These are phyloP conservation scores for Nepenthes gracilis DNA, from an alignment of 148 eudicot genomes.

Conservation along the genomic window DNA sequence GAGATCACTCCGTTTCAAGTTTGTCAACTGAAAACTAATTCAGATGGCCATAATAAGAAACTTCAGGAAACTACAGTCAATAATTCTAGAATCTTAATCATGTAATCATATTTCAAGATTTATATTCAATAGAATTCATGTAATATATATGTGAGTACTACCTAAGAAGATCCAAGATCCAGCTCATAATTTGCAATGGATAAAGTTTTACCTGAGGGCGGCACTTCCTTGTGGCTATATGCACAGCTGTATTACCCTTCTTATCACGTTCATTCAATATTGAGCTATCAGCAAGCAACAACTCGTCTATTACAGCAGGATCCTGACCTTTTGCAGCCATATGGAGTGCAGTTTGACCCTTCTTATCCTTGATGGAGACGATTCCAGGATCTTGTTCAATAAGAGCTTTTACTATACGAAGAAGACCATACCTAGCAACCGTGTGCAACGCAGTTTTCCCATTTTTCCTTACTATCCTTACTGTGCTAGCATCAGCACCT, in stretches of 20 bases:
- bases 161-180: neutral
- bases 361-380: constrained; percentile 69
- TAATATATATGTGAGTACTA: too few species aligned
- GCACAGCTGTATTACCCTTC: constrained; percentile 84
- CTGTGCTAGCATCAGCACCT: constrained; percentile 39
- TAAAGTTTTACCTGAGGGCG: constrained; percentile 55
- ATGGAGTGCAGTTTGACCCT: constrained; percentile 91
- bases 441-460: constrained; percentile 91
- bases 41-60: neutral
- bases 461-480: constrained; percentile 63
- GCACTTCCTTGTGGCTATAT: constrained; percentile 74
- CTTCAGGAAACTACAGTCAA: too few species aligned
- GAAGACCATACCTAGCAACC: constrained; percentile 61
- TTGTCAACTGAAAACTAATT: too few species aligned
- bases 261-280: constrained; percentile 82
- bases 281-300: constrained; percentile 59
- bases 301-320: constrained; percentile 54
- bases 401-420: constrained; percentile 50
- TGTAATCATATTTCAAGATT: too few species aligned
- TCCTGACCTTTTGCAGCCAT: constrained; percentile 94
- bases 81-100: too few species aligned
- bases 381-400: constrained; percentile 53
- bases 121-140: too few species aligned
- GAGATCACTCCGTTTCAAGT: too few species aligned
- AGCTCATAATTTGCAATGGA: neutral